phyloP scores from a whole-genome alignment of 2,329 filamentous ascomycete species.

The Diaporthe velutina region DNA sequence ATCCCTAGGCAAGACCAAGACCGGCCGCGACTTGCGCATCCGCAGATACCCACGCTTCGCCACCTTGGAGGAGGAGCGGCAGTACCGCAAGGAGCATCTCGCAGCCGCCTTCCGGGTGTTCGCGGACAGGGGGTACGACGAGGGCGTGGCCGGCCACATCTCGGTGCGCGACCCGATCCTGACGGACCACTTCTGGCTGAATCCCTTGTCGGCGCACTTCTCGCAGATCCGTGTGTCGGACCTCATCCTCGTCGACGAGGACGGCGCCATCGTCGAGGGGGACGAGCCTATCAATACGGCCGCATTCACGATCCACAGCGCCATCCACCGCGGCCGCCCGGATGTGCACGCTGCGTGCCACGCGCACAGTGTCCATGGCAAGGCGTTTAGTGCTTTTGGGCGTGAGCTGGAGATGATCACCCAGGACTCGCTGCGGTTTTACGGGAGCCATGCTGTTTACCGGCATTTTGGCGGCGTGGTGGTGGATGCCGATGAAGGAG shows the following conservation, averaged over 20 bases:
- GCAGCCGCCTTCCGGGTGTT: conserved; percentile 72
- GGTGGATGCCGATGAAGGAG: conserved; percentile 73
- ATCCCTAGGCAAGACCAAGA: conserved; percentile 37
- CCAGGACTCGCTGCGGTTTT: conserved; percentile 74
- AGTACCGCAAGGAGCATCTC: conserved; percentile 69
- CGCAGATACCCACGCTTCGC: conserved; percentile 66
- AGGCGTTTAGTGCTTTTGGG: conserved; percentile 76
- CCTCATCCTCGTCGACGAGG: conserved; percentile 74
- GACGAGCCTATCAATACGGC: conserved; percentile 76
- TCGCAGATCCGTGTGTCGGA: conserved; percentile 74
- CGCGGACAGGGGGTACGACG: conserved; percentile 69
- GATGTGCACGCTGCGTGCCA: conserved; percentile 78
- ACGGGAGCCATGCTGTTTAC: conserved; percentile 76
- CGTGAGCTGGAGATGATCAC: conserved; percentile 76
- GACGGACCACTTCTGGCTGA: conserved; percentile 47
- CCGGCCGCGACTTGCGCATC: conserved; percentile 43
- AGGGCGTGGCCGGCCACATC: conserved; percentile 74
- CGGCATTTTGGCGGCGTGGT: conserved; percentile 64
- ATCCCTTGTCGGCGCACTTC: conserved; percentile 76
- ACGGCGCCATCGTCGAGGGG: conserved; percentile 73
- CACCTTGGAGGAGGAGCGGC: conserved; percentile 63
- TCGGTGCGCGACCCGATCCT: conserved; percentile 42
- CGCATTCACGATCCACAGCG: conserved; percentile 78
- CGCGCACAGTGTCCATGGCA: conserved; percentile 73
- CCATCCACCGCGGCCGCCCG: conserved; percentile 73